phyloP scores from a whole-genome alignment of 495 filamentous ascomycete species.

The Hyaloscypha variabilis region DNA sequence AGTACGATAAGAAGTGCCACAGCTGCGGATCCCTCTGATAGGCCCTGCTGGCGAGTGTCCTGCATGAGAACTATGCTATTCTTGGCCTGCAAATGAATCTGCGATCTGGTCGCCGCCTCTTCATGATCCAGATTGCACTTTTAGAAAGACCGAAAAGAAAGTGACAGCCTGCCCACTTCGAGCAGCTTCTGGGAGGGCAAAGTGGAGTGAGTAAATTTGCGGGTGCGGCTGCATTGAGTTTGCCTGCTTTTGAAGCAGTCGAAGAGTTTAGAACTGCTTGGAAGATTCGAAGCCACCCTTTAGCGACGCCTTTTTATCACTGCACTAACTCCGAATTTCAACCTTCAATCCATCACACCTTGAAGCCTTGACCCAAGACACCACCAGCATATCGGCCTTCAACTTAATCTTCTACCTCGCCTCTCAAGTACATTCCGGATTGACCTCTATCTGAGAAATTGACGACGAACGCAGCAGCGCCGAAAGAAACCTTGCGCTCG shows the following conservation, averaged over 20 bases:
- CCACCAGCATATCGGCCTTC: not conserved
- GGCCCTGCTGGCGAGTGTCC: not conserved
- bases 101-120: not conserved
- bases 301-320: not conserved
- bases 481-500: not conserved
- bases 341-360: not conserved
- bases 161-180: not conserved
- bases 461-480: not conserved
- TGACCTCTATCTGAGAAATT: not conserved
- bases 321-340: not conserved
- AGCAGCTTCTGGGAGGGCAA: not conserved
- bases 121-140: not conserved
- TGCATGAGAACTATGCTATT: conserved; percentile 1
- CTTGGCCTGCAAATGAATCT: not conserved
- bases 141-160: not conserved
- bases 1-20: not conserved
- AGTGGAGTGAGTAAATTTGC: not conserved
- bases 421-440: not conserved
- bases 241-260: not conserved
- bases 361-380: not conserved
- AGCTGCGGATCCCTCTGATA: not conserved
- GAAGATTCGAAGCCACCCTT: conserved; percentile 1
- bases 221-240: not conserved
- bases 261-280: not conserved
- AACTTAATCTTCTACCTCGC: not conserved